Evolutionary conservation across 306 rosid species (phyloP).

Genomic region (Elaeagnus macrophylla): DNA sequence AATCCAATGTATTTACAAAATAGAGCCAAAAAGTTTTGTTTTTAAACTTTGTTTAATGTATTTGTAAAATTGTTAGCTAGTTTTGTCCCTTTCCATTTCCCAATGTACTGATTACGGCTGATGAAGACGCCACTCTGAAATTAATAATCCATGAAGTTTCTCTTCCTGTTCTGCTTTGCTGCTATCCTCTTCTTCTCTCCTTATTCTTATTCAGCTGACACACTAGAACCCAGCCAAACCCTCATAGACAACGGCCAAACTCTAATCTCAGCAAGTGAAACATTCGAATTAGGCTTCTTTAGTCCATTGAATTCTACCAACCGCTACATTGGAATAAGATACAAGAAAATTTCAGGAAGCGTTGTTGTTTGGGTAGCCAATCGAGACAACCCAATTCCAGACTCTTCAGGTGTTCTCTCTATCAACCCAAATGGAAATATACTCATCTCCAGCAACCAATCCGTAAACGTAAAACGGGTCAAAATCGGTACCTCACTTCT

Average conservation of each 20-base stretch:
- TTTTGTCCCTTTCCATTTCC: too few relatives aligned
- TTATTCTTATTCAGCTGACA: slow-evolving; percentile 1
- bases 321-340: slow-evolving; percentile 21
- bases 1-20: too few relatives aligned
- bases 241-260: slow-evolving; percentile 16
- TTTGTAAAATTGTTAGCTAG: too few relatives aligned
- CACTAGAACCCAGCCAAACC: slow-evolving; percentile 8
- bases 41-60: too few relatives aligned
- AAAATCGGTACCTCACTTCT: slow-evolving; percentile 16
- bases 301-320: slow-evolving; percentile 7
- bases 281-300: slow-evolving; percentile 21
- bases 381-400: slow-evolving; percentile 8
- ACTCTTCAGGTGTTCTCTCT: not conserved
- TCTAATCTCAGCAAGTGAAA: slow-evolving; percentile 10
- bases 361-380: slow-evolving; percentile 19
- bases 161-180: not conserved
- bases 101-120: too few relatives aligned
- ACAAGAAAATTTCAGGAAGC: slow-evolving; percentile 1
- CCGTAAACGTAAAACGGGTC: not conserved
- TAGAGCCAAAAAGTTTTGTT: too few relatives aligned
- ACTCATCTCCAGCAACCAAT: not conserved
- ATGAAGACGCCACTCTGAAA: too few relatives aligned
- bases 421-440: slow-evolving; percentile 11
- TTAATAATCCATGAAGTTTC: slow-evolving; percentile 10
- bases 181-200: not conserved